Conservation (phyloP, 495 filamentous ascomycete genomes). For the Talaromyces thailandensis region DNA sequence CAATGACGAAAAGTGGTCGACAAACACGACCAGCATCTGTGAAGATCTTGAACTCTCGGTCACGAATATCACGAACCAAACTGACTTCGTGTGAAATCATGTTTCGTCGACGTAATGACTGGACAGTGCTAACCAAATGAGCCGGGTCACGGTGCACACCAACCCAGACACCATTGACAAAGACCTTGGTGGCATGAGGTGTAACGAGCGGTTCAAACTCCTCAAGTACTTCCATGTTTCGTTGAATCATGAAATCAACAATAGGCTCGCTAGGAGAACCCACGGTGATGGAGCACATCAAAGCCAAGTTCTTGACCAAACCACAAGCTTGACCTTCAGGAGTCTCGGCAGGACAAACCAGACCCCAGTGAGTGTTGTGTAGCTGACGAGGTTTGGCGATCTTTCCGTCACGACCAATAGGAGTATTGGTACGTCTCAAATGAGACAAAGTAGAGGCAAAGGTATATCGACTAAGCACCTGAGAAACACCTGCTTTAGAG, state of each 20-base stretch:
- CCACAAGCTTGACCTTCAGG: slow-evolving; percentile 98
- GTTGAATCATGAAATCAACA: slow-evolving; percentile 85
- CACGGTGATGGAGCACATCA: slow-evolving; percentile 97
- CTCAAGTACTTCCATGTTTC: slow-evolving; percentile 92
- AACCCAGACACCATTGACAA: slow-evolving; percentile 97
- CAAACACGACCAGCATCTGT: slow-evolving; percentile 94
- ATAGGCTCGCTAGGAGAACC: slow-evolving; percentile 84
- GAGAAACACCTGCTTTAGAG: slow-evolving; percentile 92
- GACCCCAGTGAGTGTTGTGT: slow-evolving; percentile 97
- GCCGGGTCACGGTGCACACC: slow-evolving; percentile 75
- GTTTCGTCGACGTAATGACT: slow-evolving; percentile 64
- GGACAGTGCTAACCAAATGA: slow-evolving; percentile 67
- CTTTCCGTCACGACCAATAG: slow-evolving; percentile 95
- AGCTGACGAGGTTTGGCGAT: slow-evolving; percentile 96
- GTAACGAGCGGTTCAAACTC: slow-evolving; percentile 86
- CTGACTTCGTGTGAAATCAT: slow-evolving; percentile 84
- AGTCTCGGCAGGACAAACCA: slow-evolving; percentile 96
- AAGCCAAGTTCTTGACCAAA: slow-evolving; percentile 92
- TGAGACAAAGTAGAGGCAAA: slow-evolving; percentile 95
- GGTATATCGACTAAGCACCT: slow-evolving; percentile 96
- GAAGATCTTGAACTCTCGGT: slow-evolving; percentile 97
- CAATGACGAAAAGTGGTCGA: slow-evolving; percentile 83
- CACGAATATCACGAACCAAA: slow-evolving; percentile 87
- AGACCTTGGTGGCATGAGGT: slow-evolving; percentile 93
- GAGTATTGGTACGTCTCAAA: slow-evolving; percentile 93